phyloP scores from a whole-genome alignment of 495 filamentous ascomycete genomes.

The Aspergillus kassunensis region DNA sequence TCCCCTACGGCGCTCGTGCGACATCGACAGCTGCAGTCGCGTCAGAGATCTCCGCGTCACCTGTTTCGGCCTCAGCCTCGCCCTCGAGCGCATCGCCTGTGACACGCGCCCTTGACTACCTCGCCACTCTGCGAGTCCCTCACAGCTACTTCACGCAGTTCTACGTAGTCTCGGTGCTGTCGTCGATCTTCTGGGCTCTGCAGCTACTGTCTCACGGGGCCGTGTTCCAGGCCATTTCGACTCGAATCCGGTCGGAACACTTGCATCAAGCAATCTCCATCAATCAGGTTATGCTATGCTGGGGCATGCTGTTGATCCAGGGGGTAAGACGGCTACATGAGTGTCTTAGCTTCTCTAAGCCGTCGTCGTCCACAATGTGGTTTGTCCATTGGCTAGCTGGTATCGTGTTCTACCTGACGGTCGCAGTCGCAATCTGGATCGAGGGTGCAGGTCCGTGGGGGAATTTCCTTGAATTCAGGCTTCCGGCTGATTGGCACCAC shows the following conservation, averaged over 20 bases:
- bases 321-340: slow-evolving; percentile 72
- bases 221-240: slow-evolving; percentile 37
- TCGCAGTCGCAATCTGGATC: slow-evolving; percentile 76
- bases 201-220: slow-evolving; percentile 61
- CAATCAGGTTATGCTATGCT: slow-evolving; percentile 63
- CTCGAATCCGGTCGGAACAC: slow-evolving; percentile 35
- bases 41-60: slow-evolving; percentile 11
- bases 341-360: slow-evolving; percentile 56
- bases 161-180: slow-evolving; percentile 67
- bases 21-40: slow-evolving; percentile 24
- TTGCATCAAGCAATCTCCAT: slow-evolving; percentile 51
- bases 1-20: slow-evolving; percentile 56
- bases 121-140: slow-evolving; percentile 61
- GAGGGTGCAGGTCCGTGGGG: slow-evolving; percentile 64
- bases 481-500: slow-evolving; percentile 10
- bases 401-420: slow-evolving; percentile 67
- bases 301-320: slow-evolving; percentile 70
- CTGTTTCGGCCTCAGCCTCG: slow-evolving; percentile 8
- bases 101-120: slow-evolving; percentile 43
- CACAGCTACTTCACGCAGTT: slow-evolving; percentile 87
- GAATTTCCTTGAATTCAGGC: not conserved
- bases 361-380: slow-evolving; percentile 74
- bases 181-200: slow-evolving; percentile 70
- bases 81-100: slow-evolving; percentile 9
- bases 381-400: slow-evolving; percentile 77